Base-by-base conservation (phyloP, 352 stramenopile species). In the Pythium dissotocum region DNA sequence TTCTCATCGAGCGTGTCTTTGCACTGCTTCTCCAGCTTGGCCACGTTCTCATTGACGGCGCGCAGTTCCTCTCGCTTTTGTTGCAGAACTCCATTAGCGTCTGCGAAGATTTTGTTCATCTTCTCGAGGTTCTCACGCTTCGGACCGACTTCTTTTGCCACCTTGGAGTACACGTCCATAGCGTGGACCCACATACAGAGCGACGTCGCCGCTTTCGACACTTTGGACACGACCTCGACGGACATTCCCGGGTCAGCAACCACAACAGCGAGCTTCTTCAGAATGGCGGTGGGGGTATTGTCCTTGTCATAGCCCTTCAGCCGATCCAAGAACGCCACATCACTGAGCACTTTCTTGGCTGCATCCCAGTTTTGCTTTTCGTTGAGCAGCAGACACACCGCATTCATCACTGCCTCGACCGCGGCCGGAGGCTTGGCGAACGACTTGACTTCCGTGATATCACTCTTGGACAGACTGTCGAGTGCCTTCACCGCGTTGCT, bases 81-180 rank as follows among this genome's bases (percentile, higher is more conserved):
- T 49, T 85, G 75, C 14, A 98, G 70, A 28, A 94, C 72, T 0
- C 76, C 77, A 49, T 98, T 98, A 2, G 95, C 93, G n/a, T 91
- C 85, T 0, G 80, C 85, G 6, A 98, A 76, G 63, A 97, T 91
- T 35, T 80, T 72, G 72, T 98, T 98, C 90, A 98, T 97, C 36
- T 88, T 80, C 70, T 93, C 92, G 1, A 98, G 65, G 14, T 91
- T 94, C 61, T 92, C 88, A 58, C 93, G 91, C 75, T 98, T 98
- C 0, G 94, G 94, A 0, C 78, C 94, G 3, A 98, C 95, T 56
- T 98, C 93, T 72, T 98, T 98, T 2, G 91, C 92, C 7, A 98
- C 94, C 70, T 94, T 96, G 8, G 89, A 91, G 77, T 98, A 98
- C n/a, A 97, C 91, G 42, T 98, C 87, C 88, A 98, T 98, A 4